Evolutionary conservation across 768 basidiomycete genomes (phyloP), one percentile per base, ranked within the genome.

Genomic region (Calocera cornea): DNA sequence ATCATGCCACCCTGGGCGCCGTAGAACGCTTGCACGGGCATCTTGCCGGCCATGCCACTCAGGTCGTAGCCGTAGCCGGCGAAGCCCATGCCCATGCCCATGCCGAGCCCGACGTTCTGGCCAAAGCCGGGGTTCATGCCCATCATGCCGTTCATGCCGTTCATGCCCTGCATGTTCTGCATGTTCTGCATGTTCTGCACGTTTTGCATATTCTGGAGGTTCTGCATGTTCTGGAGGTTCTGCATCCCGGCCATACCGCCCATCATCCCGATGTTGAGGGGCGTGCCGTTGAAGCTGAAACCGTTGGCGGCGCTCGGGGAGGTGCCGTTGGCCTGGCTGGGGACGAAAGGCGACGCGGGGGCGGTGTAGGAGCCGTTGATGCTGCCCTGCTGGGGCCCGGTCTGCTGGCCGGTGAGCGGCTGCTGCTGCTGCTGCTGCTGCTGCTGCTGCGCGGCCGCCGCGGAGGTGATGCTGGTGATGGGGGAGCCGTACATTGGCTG

Each of bases 231-330:
- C 27, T 49, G 36, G 33, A 64, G 22, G 50, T 49, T 41, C 36
- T 14, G 12, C 29, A 54, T 44, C 17, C 38, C n/a, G 12, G 19
- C 67, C 41, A 67, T 54, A 3, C 65, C 65, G 10, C 64, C 67
- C 41, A 70, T 65, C 66, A 71, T 86, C 66, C 83, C 83, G 79
- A 90, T 11, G 54, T 60, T 60, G 31, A 60, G 54, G 14, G 54
- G 54, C 5, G 54, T 60, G 31, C 54, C 44, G 29, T 47, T 40
- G 24, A 41, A 65, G 68, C 36, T 54, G 34, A 33, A 54, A 33
- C 17, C 49, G 41, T 36, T 63, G 64, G 67, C 50, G 67, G 64
- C 60, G 65, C 65, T 22, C 29, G 67, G 54, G 40, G 67, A 34
- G 66, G 63, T 24, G 50, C 64, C 50, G 34, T 34, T 47, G 65